Percentiles rank a stretch among this genome's conserved stretches.
These are phyloP conservation scores for Epichloe glyceriae DNA, from an alignment of 2,329 filamentous ascomycete genomes.

Conservation along the genomic window DNA sequence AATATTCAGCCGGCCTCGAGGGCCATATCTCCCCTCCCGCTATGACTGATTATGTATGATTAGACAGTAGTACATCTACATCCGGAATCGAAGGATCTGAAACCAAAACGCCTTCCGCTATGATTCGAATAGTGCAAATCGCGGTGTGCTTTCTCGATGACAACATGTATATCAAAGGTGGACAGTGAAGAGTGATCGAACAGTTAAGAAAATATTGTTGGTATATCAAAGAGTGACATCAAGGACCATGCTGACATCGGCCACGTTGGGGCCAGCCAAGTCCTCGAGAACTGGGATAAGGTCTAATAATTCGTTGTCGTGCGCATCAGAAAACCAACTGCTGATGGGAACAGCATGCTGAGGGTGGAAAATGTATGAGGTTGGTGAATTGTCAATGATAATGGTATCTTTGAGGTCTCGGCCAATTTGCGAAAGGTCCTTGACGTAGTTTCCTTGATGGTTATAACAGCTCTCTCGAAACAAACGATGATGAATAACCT, in stretches of 20 bases:
- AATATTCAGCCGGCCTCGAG: slow-evolving; percentile 2
- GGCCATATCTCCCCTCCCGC: background rate
- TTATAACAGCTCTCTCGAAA: slow-evolving; percentile 99
- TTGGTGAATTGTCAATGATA: slow-evolving; percentile 98
- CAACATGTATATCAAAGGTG: slow-evolving; percentile 16
- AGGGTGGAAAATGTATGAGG: slow-evolving; percentile 98
- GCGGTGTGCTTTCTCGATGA: slow-evolving; percentile 19
- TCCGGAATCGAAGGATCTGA: slow-evolving; percentile 33
- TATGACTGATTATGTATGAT: slow-evolving; percentile 32
- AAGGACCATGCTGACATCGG: slow-evolving; percentile 93
- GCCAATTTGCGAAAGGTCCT: slow-evolving; percentile 94
- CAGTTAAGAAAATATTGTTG: slow-evolving; percentile 13
- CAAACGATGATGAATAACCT: slow-evolving; percentile 87
- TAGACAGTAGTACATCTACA: slow-evolving; percentile 39
- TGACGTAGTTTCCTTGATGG: slow-evolving; percentile 98
- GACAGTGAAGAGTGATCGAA: slow-evolving; percentile 17
- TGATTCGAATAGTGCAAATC: slow-evolving; percentile 29
- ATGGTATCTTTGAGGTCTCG: slow-evolving; percentile 94
- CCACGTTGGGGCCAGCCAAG: slow-evolving; percentile 73
- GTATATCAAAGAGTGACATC: slow-evolving; percentile 64
- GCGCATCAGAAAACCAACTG: slow-evolving; percentile 99
- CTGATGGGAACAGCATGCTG: slow-evolving; percentile 98
- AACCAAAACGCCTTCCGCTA: slow-evolving; percentile 46
- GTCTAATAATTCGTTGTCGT: slow-evolving; percentile 96
- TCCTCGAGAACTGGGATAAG: slow-evolving; percentile 97